Percentiles rank a stretch among this genome's conserved stretches.
Conservation (phyloP, 2,329 filamentous ascomycete genomes). For the Nectriaceae sp. region DNA sequence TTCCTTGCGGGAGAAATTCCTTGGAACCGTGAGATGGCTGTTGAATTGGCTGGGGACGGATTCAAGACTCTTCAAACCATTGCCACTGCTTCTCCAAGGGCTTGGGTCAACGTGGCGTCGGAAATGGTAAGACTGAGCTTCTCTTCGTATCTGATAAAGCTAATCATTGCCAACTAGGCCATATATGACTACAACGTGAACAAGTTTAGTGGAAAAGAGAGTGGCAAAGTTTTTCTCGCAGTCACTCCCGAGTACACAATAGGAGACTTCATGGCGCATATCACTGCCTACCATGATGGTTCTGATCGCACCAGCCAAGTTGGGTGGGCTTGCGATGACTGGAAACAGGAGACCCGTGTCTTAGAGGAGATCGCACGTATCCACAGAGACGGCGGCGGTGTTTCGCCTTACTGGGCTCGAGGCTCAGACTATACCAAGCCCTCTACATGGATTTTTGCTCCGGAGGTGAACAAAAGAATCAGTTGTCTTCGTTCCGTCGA, state of each 20-base stretch:
- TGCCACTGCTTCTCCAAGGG: slow-evolving; percentile 19
- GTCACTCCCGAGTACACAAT: slow-evolving; percentile 28
- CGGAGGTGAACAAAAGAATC: too few relatives aligned
- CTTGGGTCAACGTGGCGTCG: slow-evolving; percentile 25
- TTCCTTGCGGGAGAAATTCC: slow-evolving; percentile 12
- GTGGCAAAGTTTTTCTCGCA: slow-evolving; percentile 27
- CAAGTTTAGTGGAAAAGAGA: slow-evolving; percentile 14
- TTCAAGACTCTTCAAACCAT: slow-evolving; percentile 22
- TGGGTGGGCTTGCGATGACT: too few relatives aligned
- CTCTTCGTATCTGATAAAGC: neutral
- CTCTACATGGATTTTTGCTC: too few relatives aligned
- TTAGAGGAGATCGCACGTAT: neutral
- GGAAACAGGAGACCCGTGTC: neutral
- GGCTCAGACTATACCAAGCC: too few relatives aligned
- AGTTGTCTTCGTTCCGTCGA: slow-evolving; percentile 8
- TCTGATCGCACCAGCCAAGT: too few relatives aligned
- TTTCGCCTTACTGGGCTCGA: slow-evolving; percentile 10
- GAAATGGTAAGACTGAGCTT: slow-evolving; percentile 23
- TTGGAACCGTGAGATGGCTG: slow-evolving; percentile 12
- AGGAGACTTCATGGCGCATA: slow-evolving; percentile 9
- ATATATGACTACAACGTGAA: slow-evolving; percentile 29
- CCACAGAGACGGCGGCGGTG: slow-evolving; percentile 1
- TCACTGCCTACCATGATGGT: too few relatives aligned
- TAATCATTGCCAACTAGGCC: slow-evolving; percentile 19
- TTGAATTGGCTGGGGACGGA: slow-evolving; percentile 20